Conservation (phyloP, 2,329 filamentous ascomycete species). For the Alternaria triticina region DNA sequence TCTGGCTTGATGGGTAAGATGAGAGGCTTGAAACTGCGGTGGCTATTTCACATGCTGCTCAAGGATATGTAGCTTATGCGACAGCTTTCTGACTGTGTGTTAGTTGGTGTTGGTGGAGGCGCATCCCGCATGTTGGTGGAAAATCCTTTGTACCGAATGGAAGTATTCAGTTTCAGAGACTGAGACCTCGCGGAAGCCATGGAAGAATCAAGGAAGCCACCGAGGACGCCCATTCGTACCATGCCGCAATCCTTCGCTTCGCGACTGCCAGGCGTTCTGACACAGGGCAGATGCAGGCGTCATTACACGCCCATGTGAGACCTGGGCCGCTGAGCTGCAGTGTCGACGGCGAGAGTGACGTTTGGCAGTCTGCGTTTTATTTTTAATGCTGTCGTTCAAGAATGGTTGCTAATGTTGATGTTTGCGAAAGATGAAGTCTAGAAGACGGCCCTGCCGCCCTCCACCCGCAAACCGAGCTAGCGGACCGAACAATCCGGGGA, state of each 20-base stretch:
- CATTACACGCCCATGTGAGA: not conserved
- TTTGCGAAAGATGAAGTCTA: not conserved
- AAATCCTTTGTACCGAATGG: not conserved
- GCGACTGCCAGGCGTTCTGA: not conserved
- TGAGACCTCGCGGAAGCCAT: not conserved
- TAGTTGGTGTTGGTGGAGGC: conserved; percentile 7
- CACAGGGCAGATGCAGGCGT: not conserved
- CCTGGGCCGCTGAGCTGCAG: not conserved
- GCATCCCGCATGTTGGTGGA: conserved; percentile 2
- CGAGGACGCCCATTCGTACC: conserved; percentile 1
- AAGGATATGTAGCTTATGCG: not conserved
- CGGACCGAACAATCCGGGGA: conserved; percentile 16
- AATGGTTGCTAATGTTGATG: not conserved
- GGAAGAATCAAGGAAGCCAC: not conserved
- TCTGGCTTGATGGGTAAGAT: not conserved
- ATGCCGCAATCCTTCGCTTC: conserved; percentile 7
- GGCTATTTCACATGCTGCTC: not conserved
- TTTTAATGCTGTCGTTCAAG: not conserved
- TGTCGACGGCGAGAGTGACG: not conserved
- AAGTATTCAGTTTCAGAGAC: not conserved
- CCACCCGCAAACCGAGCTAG: conserved; percentile 3
- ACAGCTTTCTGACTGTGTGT: conserved; percentile 3
- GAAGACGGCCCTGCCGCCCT: not conserved
- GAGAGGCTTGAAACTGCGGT: not conserved
- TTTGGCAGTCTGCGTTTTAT: not conserved